Conservation (phyloP, 768 basidiomycete genomes). For the Collybia nuda region DNA sequence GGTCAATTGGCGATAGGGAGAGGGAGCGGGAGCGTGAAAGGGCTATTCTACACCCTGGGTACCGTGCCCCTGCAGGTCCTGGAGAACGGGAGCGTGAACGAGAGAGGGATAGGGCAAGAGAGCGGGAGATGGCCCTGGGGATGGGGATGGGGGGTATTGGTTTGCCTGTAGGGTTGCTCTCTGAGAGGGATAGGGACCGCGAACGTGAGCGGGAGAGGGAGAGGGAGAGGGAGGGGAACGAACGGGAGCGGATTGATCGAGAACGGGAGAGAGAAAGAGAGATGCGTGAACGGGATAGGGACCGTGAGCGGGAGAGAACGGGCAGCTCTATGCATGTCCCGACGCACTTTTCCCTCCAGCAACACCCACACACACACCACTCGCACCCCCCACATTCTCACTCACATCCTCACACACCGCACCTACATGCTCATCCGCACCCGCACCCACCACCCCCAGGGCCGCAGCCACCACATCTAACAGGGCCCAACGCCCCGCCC, state of each 20-base stretch:
- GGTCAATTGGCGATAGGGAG: not conserved
- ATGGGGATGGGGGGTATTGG: too few species aligned
- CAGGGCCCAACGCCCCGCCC: not conserved
- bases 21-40: constrained; percentile 14
- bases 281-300: constrained; percentile 13
- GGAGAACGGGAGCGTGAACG: constrained; percentile 12
- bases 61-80: too few species aligned
- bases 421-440: not conserved
- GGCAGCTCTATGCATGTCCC: too few species aligned
- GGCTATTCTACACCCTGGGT: not conserved
- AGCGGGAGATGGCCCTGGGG: constrained; percentile 21
- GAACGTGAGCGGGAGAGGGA: constrained; percentile 13
- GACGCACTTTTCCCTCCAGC: too few species aligned
- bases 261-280: constrained; percentile 33
- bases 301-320: not conserved
- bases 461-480: not conserved
- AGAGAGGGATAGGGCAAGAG: constrained; percentile 17
- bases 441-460: not conserved
- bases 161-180: too few species aligned
- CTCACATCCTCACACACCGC: too few species aligned
- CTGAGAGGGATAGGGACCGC: constrained; percentile 16
- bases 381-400: too few species aligned
- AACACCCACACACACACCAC: too few species aligned
- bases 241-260: constrained; percentile 8
- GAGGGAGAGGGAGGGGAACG: constrained; percentile 6